Base-by-base conservation (phyloP, 2,329 filamentous ascomycete species). In the Penicillium vulpinum region DNA sequence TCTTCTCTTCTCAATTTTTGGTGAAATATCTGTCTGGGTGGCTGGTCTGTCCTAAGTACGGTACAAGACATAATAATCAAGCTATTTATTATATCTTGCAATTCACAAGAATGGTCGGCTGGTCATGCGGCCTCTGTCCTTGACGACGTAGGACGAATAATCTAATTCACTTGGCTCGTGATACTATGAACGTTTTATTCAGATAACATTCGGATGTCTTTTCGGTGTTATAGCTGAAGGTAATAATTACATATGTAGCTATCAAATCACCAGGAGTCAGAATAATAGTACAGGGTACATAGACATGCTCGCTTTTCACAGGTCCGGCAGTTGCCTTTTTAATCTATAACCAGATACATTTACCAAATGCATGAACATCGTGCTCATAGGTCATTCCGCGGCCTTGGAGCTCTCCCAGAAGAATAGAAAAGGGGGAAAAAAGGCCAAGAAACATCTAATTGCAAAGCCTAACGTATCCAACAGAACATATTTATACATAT, bases 401-500 rank as follows among this genome's bases (percentile, higher is more conserved):
- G 9, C n/a, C n/a, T 13, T 13, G n/a, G n/a, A 46, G 13, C 11
- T 7, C 2, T 22, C 9, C n/a, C 22, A 4, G 28, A 11, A 3
- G 3, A 11, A 6, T n/a, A n/a, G 15, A n/a, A 46, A n/a, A 13
- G 44, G 9, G 26, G 9, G 26, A 40, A 21, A 29, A 47, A 60
- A 51, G 41, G 51, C 43, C 39, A 38, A 56, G 22, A 39, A 49
- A 22, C 45, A 52, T 56, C n/a, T 39, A 52, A 40, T 51, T 38
- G 11, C 29, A 45, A 45, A 51, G 39, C 53, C 48, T 54, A 35
- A 44, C 41, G 62, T 56, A 62, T 62, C 48, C 45, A 60, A 52
- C 59, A 59, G 48, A 36, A 58, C 45, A 57, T 69, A 68, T 67
- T 69, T 68, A 66, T 69, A 70, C 68, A 70, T 56, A 40, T 65